Evolutionary conservation across 2,329 filamentous ascomycete genomes (phyloP).

Genomic region (Ampelomyces quisqualis): DNA sequence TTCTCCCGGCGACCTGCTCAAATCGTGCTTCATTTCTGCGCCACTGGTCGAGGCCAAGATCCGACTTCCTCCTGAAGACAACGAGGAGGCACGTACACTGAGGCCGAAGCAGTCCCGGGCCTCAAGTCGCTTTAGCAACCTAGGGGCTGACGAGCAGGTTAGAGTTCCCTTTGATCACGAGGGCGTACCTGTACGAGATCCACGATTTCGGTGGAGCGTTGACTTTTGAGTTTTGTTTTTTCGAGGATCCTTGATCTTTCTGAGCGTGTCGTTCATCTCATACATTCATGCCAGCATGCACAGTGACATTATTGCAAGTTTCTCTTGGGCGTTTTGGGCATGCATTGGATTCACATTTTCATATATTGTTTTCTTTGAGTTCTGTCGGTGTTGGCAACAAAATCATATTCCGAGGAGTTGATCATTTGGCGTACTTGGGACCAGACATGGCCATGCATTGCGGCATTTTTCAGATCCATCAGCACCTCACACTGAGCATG

Average conservation of each 20-base stretch:
- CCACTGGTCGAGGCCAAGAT: constrained; percentile 43
- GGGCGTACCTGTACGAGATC: constrained; percentile 39
- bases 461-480: no score
- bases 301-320: constrained; percentile 3
- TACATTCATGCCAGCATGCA: background rate
- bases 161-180: constrained; percentile 39
- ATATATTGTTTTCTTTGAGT: no score
- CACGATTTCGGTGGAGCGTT: constrained; percentile 46
- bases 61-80: constrained; percentile 36
- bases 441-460: no score
- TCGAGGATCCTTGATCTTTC: background rate
- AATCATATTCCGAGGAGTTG: background rate
- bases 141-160: constrained; percentile 15
- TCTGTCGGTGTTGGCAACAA: no score
- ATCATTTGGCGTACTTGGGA: background rate
- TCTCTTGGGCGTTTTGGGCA: no score
- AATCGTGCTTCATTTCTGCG: constrained; percentile 41
- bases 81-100: constrained; percentile 28
- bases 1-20: constrained; percentile 35
- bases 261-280: no score
- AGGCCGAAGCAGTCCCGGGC: constrained; percentile 9
- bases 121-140: constrained; percentile 22
- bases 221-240: constrained; percentile 38
- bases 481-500: background rate
- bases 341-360: background rate